Base-by-base conservation (phyloP, 495 filamentous ascomycete genomes). In the Neurospora sp. region DNA sequence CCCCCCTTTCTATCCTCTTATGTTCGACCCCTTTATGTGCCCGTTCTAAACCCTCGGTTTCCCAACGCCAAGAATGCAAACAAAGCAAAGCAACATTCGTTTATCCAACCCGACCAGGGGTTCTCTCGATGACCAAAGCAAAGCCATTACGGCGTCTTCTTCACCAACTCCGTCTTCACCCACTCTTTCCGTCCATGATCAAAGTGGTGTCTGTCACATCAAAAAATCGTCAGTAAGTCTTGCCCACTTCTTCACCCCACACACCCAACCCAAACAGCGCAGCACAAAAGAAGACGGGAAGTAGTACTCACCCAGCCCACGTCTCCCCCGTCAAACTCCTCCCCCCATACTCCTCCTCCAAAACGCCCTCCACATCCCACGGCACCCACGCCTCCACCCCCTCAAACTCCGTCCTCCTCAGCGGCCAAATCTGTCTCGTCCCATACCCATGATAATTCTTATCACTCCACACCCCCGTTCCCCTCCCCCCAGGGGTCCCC, bases 391-490 rank as follows among this genome's bases (percentile, higher is more conserved):
- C 93, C 14, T 87, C 85, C 27, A 90, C 86, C 69, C 87, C 92
- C 81, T 97, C 94, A 76, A 94, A 97, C 73, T 86, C 83, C 72
- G 90, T 93, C 68, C 91, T 88, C 20, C 93, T 85, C 74, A 97
- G 79, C 5, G 94, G 94, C 80, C 90, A 97, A 41, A 98, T 87
- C 75, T 96, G 89, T 40, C 83, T 83, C 59, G 87, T 87, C 79
- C 85, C 70, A 41, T 96, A 97, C 12, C 84, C 82, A 79, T 97
- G 93, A 76, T 86, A 87, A 75, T 96, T 94, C 85, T 96, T 96
- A 79, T 93, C 95, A 76, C 87, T 89, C 90, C 90, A 92, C n/a
- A 91, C 81, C 3, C 90, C 89, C 3, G 91, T 91, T 37, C 74
- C 40, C 4, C 77, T 8, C 42, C 42, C 42, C 5, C 17, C 4